Conservation (phyloP, 148 eudicot species). For the Dianthus caryophyllus region DNA sequence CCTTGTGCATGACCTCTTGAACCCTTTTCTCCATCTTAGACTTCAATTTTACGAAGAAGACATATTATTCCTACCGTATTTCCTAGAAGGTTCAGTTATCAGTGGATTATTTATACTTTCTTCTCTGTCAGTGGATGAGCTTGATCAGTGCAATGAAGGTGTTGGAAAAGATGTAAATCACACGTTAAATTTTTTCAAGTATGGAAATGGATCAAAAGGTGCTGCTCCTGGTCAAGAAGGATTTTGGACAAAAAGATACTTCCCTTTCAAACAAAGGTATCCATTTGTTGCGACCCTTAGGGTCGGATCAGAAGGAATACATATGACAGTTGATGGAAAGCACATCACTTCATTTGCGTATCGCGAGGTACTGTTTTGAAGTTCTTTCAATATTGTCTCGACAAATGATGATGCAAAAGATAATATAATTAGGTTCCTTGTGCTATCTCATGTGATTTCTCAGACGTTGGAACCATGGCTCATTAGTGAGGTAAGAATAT, state of each 20-base stretch:
- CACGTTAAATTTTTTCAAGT: slow-evolving; percentile 29
- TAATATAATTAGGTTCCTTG: not conserved
- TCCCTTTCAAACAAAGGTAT: slow-evolving; percentile 85
- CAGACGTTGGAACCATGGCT: slow-evolving; percentile 98
- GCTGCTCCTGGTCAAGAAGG: slow-evolving; percentile 37
- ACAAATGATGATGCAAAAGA: not conserved
- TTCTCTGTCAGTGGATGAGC: slow-evolving; percentile 67
- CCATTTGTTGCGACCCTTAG: slow-evolving; percentile 92
- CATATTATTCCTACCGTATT: not conserved
- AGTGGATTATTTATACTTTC: not conserved
- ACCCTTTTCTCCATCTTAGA: not conserved
- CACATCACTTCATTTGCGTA: slow-evolving; percentile 87
- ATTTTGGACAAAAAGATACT: slow-evolving; percentile 53
- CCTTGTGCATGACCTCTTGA: too few species aligned
- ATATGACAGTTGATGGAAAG: slow-evolving; percentile 97
- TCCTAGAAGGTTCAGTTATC: not conserved
- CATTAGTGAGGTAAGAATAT: slow-evolving; percentile 75
- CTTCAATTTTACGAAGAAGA: not conserved
- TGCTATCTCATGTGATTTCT: slow-evolving; percentile 14
- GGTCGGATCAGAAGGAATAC: slow-evolving; percentile 88
- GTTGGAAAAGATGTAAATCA: slow-evolving; percentile 63
- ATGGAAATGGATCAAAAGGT: slow-evolving; percentile 36
- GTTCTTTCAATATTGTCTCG: slow-evolving; percentile 1
- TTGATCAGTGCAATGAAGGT: slow-evolving; percentile 72
- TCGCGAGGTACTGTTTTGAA: slow-evolving; percentile 58